Evolutionary conservation across 495 filamentous ascomycete genomes (phyloP).

Genomic region (Annulohypoxylon nitens): DNA sequence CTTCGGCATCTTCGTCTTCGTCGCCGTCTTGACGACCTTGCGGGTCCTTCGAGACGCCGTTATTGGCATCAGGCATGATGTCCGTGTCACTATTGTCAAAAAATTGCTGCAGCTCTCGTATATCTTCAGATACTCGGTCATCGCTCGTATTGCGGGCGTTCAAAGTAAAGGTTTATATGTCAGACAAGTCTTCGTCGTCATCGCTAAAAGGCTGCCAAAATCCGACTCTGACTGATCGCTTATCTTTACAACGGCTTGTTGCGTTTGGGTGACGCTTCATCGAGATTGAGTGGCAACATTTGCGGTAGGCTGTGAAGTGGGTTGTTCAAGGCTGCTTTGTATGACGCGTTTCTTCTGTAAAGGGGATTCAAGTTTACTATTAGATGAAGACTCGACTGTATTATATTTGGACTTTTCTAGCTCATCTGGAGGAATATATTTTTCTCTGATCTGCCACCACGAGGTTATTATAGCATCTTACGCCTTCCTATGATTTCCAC

Average conservation of each 20-base stretch:
- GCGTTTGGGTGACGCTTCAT: background rate
- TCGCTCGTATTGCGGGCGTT: background rate
- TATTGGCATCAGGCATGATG: background rate
- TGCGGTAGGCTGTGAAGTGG: background rate
- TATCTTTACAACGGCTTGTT: conserved; percentile 2
- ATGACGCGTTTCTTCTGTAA: background rate
- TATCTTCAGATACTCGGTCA: conserved; percentile 1
- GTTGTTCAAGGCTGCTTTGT: background rate
- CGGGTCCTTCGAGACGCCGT: background rate
- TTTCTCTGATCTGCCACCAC: background rate
- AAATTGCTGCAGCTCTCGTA: background rate
- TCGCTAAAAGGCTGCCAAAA: background rate
- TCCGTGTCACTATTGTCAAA: conserved; percentile 18
- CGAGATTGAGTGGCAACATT: background rate
- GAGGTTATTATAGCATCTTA: background rate
- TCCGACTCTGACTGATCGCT: conserved; percentile 15
- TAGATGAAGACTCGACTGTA: background rate
- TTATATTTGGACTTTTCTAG: conserved; percentile 3
- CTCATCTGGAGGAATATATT: conserved; percentile 2
- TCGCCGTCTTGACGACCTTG: conserved; percentile 5
- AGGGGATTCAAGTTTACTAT: background rate
- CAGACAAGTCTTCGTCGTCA: conserved; percentile 6
- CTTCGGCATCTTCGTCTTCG: conserved; percentile 11
- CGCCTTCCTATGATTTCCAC: conserved; percentile 10
- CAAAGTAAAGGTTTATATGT: background rate